Base-by-base conservation (phyloP, 2,329 filamentous ascomycete genomes). In the Ascocoryne sarcoides region DNA sequence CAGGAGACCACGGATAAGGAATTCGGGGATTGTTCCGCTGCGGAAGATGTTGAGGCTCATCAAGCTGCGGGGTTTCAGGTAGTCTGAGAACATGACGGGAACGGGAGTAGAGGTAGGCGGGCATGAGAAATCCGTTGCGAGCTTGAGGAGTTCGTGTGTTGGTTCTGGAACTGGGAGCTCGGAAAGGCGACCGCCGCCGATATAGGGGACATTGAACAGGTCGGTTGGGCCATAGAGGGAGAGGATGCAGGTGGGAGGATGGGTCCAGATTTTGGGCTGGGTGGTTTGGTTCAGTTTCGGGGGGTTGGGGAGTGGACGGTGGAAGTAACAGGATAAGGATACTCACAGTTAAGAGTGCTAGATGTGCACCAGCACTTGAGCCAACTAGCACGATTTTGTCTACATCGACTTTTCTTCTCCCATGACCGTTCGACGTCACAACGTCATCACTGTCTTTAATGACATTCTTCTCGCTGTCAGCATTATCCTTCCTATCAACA, bases 201-300 rank as follows among this genome's bases (percentile, higher is more conserved):
- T 32, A 16, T 40, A 44, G 2, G 36, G 39, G 4, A 47, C 36
- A 4, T 10, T 20, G 16, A 42, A 32, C 26, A 49, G 43, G 21
- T 46, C 36, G 3, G 49, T 49, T 2, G 46, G 48, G 7, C 41
- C 45, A 26, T 50, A 50, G 23, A 50, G 23, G 9, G 45, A 44
- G 3, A 50, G 35, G 4, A 50, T 44, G 3, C 45, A 43, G 4
- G 10, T 21, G 3, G 48, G 48, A 9, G 32, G 23, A 10, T 17
- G 40, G 4, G 20, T 32, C 48, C 48, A 50, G 3, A 50, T 39
- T 42, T 48, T 50, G 2, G 48, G 48, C 48, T 50, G 16, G 16
- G 9, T 3, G 17, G 10, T 7, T 29, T 38, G n/a, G 17, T 32
- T 32, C 23, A 30, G 32, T 4, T 14, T 21, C 10, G 4, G 23